Base-by-base conservation (phyloP, 1,284 basidiomycete species). In the Melampsora larici-populina region DNA sequence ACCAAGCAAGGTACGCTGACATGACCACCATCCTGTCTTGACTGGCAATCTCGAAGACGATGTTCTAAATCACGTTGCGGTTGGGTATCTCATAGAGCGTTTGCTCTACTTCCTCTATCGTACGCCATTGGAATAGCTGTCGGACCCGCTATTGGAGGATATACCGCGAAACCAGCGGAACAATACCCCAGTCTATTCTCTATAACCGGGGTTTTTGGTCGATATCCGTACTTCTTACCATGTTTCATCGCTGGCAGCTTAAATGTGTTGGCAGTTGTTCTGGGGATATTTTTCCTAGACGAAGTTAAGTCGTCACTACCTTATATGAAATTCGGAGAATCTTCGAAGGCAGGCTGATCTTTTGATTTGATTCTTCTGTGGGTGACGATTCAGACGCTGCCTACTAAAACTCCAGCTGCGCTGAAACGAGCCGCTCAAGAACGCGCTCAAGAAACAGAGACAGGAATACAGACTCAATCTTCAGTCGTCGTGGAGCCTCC, bases 161-260 rank as follows among this genome's bases (percentile, higher is more conserved):
- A 55, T 24, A n/a, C 33, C 18, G n/a, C 68, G 1, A 36, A 70
- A n/a, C 68, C 68, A 51, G 68, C 68, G 17, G 29, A 55, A 40
- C 68, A 70, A 48, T 70, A 70, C 31, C 68, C 68, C 6, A 21
- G 24, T 18, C 17, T 43, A 24, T 70, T 70, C 48, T 43, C 17
- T 2, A 17, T 48, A 15, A 8, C 17, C 15, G 21, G 24, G 5
- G 58, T 70, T 24, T 70, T 70, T 29, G 15, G 15, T 24, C 31
- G 24, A 26, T 70, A 70, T 70, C 68, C 68, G 15, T 70, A 70
- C 49, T 51, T 58, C 51, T 58, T 70, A 33, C 68, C 68, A 5
- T 70, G 68, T 55, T 31, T 70, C 3, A 17, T 70, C 26, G 31
- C 68, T 33, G 68, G 68, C 9, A 55, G 40, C n/a, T 55, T 58